These are phyloP conservation scores for Monosporascus sp. DNA, from an alignment of 2,329 filamentous ascomycete species.

Conservation along the genomic window DNA sequence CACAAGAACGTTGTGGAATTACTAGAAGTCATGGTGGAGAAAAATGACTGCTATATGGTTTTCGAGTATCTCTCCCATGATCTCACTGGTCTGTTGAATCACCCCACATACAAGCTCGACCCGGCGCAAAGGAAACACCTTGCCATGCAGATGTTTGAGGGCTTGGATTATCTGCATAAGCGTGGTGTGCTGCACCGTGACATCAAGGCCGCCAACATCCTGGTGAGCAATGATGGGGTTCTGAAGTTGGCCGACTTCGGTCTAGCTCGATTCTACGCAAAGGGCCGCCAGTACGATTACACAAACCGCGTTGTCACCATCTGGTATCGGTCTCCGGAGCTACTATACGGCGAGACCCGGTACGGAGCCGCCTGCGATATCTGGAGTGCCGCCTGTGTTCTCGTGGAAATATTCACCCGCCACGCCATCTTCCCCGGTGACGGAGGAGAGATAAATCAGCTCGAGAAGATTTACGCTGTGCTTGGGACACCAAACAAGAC, in stretches of 20 bases:
- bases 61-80: conserved; percentile 98
- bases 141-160: conserved; percentile 87
- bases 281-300: conserved; percentile 84
- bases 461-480: conserved; percentile 93
- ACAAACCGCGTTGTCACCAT: conserved; percentile 99
- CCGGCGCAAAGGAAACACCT: conserved; percentile 87
- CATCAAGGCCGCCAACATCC: conserved; percentile 96
- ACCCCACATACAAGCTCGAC: conserved; percentile 84
- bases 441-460: conserved; percentile 89
- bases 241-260: conserved; percentile 96
- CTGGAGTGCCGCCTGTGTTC: conserved; percentile 95
- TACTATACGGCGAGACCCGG: conserved; percentile 84
- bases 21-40: conserved; percentile 94
- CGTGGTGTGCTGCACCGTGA: conserved; percentile 93
- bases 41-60: conserved; percentile 99
- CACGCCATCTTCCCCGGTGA: conserved; percentile 94
- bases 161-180: conserved; percentile 86
- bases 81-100: conserved; percentile 88
- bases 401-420: conserved; percentile 92
- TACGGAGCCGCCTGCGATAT: conserved; percentile 90
- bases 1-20: conserved; percentile 79
- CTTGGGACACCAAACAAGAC: conserved; percentile 79
- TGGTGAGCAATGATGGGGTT: conserved; percentile 83
- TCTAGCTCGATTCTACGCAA: conserved; percentile 91
- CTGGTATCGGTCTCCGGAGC: conserved; percentile 90